These are phyloP conservation scores for Colletotrichum paranaense DNA, from an alignment of 2,329 filamentous ascomycete species.

Conservation along the genomic window DNA sequence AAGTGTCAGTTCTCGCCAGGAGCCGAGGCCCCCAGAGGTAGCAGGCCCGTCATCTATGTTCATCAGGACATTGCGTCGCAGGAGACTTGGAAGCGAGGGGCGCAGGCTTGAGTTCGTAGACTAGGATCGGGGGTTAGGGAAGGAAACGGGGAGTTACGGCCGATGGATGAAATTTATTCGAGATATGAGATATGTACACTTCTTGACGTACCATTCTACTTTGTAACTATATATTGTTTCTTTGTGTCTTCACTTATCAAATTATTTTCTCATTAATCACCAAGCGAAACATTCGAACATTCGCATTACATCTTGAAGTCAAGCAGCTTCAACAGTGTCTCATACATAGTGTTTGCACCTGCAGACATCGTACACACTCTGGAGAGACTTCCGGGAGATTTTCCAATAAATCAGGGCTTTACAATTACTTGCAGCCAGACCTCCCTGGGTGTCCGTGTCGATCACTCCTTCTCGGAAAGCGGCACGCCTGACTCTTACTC, in stretches of 20 bases:
- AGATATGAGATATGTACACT: background rate
- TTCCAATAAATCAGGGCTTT: background rate
- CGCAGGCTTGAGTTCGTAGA: background rate
- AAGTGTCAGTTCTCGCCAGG: conserved; percentile 22
- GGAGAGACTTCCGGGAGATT: conserved; percentile 14
- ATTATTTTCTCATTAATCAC: background rate
- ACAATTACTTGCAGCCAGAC: background rate
- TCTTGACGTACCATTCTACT: background rate
- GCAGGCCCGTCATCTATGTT: conserved; percentile 28
- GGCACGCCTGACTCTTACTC: background rate
- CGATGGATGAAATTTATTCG: background rate
- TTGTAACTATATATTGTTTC: background rate
- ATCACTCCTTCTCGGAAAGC: background rate
- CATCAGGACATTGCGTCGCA: conserved; percentile 29
- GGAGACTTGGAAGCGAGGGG: background rate
- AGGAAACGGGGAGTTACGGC: too few species aligned
- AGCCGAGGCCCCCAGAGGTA: conserved; percentile 2
- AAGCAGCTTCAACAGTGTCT: too few species aligned
- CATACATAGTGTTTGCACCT: background rate
- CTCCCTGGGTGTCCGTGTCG: background rate
- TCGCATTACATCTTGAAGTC: background rate
- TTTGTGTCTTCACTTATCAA: background rate
- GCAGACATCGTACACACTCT: background rate
- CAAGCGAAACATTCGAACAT: background rate
- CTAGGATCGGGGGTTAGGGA: background rate